Conservation (phyloP, 768 basidiomycete species). For the Leccinum boreale region DNA sequence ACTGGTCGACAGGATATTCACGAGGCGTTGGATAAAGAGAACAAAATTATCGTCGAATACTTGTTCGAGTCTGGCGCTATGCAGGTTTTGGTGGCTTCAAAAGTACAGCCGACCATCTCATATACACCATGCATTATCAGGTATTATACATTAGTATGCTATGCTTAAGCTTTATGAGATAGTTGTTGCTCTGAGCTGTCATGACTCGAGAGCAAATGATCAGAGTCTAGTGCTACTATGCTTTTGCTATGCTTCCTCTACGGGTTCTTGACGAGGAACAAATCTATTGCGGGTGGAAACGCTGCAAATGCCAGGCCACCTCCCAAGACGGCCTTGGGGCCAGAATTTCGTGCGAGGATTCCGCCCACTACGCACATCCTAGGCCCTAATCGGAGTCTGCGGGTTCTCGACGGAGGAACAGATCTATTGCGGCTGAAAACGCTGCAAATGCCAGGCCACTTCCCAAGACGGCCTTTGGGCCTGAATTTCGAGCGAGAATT, state of each 20-base stretch:
- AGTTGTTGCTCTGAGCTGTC: no score
- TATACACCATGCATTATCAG: no score
- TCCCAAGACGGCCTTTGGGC: conserved; percentile 79
- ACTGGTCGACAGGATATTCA: conserved; percentile 27
- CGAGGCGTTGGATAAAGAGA: conserved; percentile 87
- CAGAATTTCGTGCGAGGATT: conserved; percentile 80
- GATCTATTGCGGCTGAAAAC: conserved; percentile 89
- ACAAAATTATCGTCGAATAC: conserved; percentile 89
- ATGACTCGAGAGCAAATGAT: no score
- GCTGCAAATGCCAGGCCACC: conserved; percentile 92
- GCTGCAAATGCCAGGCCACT: conserved; percentile 92
- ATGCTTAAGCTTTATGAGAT: no score
- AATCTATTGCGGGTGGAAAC: conserved; percentile 88
- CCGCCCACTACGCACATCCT: no score
- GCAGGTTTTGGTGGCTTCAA: conserved; percentile 90
- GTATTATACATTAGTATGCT: no score
- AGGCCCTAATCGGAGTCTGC: conserved; percentile 39
- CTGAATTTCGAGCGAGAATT: conserved; percentile 84
- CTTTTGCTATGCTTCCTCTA: conserved; percentile 57
- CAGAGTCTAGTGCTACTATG: not conserved
- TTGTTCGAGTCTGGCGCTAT: conserved; percentile 93
- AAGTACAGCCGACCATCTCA: conserved; percentile 42
- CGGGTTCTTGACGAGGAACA: conserved; percentile 76
- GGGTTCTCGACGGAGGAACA: conserved; percentile 74
- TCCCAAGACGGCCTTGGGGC: conserved; percentile 76